Evolutionary conservation across 2,329 filamentous ascomycete genomes (phyloP).

Genomic region (Ilyonectria mors-panacis): DNA sequence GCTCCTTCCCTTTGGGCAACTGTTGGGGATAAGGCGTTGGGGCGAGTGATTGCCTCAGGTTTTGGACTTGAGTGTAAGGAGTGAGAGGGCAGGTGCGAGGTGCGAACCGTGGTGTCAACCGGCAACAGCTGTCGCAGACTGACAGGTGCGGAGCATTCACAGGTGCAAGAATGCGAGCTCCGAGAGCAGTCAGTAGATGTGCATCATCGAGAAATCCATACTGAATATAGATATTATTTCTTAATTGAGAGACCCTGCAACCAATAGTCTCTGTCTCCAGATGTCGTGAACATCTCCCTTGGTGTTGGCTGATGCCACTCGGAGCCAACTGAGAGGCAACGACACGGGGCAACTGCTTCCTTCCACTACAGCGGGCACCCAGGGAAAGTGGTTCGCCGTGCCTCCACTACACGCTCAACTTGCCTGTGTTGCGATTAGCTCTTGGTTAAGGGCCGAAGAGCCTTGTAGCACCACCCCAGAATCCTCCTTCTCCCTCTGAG

Average conservation of each 20-base stretch:
- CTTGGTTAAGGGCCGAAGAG: neutral
- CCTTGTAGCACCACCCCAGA: neutral
- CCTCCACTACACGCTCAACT: neutral
- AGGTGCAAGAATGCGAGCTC: neutral
- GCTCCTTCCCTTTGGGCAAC: conserved; percentile 38
- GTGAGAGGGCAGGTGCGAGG: conserved; percentile 32
- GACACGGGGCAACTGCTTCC: neutral
- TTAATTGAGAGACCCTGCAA: neutral
- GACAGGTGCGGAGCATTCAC: neutral
- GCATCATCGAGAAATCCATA: neutral
- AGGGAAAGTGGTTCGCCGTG: neutral
- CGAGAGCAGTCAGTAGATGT: neutral
- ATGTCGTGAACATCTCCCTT: neutral
- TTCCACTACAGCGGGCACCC: neutral
- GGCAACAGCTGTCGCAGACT: conserved; percentile 1
- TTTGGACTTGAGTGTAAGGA: conserved; percentile 29
- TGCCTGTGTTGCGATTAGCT: neutral
- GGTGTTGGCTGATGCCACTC: neutral
- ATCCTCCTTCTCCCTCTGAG: neutral
- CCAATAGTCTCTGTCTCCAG: neutral
- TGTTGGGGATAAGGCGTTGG: conserved; percentile 41
- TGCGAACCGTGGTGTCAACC: neutral
- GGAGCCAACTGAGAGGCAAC: neutral
- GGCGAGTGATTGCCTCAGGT: conserved; percentile 22
- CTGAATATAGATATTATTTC: too few species aligned